Evolutionary conservation across 23 red algal genomes (phyloP), one percentile per base, ranked within the genome.

Genomic region (Chondrus crispus): DNA sequence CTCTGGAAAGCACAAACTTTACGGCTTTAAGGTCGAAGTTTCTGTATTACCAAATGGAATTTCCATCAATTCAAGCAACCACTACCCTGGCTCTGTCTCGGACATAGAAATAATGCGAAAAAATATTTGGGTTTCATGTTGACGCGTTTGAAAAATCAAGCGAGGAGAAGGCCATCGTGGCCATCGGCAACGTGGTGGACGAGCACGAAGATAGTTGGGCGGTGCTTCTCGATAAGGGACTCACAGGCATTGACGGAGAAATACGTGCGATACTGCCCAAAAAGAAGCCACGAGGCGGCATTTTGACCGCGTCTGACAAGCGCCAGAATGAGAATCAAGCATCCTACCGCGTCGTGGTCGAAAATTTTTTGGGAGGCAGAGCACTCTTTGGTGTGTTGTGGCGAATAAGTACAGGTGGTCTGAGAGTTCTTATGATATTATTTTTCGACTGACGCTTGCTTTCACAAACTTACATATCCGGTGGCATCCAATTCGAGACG

Each of bases 1-100:
- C 71, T 46, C 39, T 38, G 71, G 71, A n/a, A 76, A 76, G 71
- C 71, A 76, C 43, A 12, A 76, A 24, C 39, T 76, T n/a, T 76
- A 76, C 43, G 71, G 71, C 28, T 76, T 43, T 22, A 6, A 76
- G 71, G 39, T 38, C 6, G 71, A 76, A 76, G 71, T 76, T 5
- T 76, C 71, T 40, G 71, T 76, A 40, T 76, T 76, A 48, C 71
- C 71, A 42, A 40, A 76, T 38, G 71, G 71, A 4, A 28, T 76
- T 38, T 26, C 71, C 39, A 76, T 76, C 71, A 38, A 38, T 48
- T 20, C 37, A 26, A 76, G 39, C 37, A 76, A 38, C 7, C 71
- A 46, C 44, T 76, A 26, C 44, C 28, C 71, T 42, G 71, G 71
- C 43, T 76, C 71, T 48, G 44, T 76, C 43, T 7, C 71, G 24